Evolutionary conservation across 371 early-diverging fungal species (phyloP).

Genomic region (Mortierella sp.): DNA sequence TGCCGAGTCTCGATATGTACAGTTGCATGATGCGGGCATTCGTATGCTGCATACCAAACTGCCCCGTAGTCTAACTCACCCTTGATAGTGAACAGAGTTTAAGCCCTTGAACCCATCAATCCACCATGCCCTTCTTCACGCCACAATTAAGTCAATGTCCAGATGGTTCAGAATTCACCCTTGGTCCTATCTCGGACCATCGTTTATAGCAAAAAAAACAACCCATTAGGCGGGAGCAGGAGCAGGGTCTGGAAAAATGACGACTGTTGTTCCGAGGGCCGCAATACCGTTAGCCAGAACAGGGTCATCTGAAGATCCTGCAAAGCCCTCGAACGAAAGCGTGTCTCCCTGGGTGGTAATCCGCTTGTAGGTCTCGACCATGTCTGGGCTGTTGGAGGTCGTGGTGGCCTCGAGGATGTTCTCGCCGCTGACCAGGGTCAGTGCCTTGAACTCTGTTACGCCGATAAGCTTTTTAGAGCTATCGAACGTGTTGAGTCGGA

Average conservation of each 20-base stretch:
- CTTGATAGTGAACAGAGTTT: too few species aligned
- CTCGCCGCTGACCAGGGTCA: constrained; percentile 11
- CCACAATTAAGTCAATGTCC: too few species aligned
- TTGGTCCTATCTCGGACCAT: too few species aligned
- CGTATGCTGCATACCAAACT: too few species aligned
- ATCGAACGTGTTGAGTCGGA: constrained; percentile 2
- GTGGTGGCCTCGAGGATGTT: background rate
- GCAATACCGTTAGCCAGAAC: constrained; percentile 11
- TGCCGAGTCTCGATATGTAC: too few species aligned
- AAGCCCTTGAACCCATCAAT: too few species aligned
- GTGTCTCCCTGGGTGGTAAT: background rate
- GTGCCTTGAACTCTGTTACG: background rate
- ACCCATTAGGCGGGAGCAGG: background rate
- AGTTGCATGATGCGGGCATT: too few species aligned
- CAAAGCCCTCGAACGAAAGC: background rate
- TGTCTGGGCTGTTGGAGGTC: background rate
- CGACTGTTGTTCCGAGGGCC: background rate
- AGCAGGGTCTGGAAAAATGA: background rate
- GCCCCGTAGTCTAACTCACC: too few species aligned
- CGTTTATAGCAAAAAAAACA: too few species aligned
- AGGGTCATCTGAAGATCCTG: background rate
- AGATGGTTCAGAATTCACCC: too few species aligned
- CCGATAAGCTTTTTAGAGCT: background rate
- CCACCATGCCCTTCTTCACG: too few species aligned
- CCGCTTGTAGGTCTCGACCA: background rate